phyloP scores from a whole-genome alignment of 306 rosid genomes.

The Cucumis melo region DNA sequence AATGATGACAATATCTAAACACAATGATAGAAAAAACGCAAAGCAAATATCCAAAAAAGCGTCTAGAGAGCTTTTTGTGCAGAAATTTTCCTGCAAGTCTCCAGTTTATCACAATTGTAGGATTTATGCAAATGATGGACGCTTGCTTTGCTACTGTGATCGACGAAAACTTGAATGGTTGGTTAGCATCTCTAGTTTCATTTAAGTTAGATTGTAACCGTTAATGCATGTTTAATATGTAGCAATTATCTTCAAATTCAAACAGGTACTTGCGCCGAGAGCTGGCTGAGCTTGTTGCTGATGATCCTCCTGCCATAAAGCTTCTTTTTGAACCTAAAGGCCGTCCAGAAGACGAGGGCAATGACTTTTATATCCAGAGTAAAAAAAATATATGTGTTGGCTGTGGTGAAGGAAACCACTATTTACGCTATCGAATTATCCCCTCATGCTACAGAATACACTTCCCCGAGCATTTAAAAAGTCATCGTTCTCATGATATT shows the following conservation, averaged over 20 bases:
- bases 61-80: conserved; percentile 79
- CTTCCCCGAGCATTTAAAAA: conserved; percentile 92
- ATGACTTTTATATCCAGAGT: conserved; percentile 85
- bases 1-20: conserved; percentile 33
- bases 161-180: conserved; percentile 88
- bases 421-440: conserved; percentile 81
- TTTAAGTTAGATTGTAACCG: not conserved
- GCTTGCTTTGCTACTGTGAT: conserved; percentile 94
- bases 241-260: conserved; percentile 13
- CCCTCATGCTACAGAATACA: conserved; percentile 96
- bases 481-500: conserved; percentile 96
- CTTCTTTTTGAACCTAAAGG: conserved; percentile 98
- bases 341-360: conserved; percentile 95
- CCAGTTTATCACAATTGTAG: conserved; percentile 95
- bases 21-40: conserved; percentile 26
- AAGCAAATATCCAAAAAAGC: conserved; percentile 44
- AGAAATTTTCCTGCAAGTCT: conserved; percentile 84
- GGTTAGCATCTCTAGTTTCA: conserved; percentile 21
- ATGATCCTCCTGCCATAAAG: conserved; percentile 77
- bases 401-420: conserved; percentile 90
- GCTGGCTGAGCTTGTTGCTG: conserved; percentile 70
- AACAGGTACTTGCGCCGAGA: conserved; percentile 72
- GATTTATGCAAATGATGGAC: conserved; percentile 89
- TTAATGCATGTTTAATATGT: not conserved
- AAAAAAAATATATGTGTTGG: conserved; percentile 93